Evolutionary conservation across 306 rosid genomes (phyloP), one percentile per base, ranked within the genome.

Genomic region (Luffa aegyptiaca): DNA sequence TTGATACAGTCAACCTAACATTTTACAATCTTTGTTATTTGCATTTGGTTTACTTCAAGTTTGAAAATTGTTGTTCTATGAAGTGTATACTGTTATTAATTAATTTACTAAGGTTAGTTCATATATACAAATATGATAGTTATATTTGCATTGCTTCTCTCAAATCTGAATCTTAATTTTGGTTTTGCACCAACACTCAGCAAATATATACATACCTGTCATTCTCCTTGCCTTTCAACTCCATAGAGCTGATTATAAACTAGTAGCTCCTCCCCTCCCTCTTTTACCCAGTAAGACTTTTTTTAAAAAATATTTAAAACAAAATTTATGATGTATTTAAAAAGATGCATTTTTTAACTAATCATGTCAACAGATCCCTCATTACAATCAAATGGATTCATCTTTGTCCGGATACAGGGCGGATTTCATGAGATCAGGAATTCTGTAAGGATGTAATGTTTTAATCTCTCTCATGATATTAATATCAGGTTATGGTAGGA

Each of bases 371-470:
- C 93, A 94, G 97, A 87, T 82, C 92, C 96, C 53, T 68, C 74
- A 59, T 84, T 83, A 53, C 90, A 90, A 84, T 86, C 93, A 82
- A 92, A 89, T 79, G 94, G 97, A 61, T 94, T 87, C 88, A 92
- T 94, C 79, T 94, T 94, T 88, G 98, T 94, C 37, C 88, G 97
- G 81, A 94, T 94, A 88, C 98, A 85, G 79, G 98, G 98, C 8
- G 97, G 97, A 64, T 94, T 94, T 70, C 96, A 92, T 72, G 93
- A 94, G 84, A 92, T 92, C 83, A 83, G 96, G 87, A 94, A 94
- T 83, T 90, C 98, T 77, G 97, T 94, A 82, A 90, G 97, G 61
- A 59, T 72, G 26, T 76, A 57, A 45, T 81, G 63, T 79, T 78
- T 81, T 44, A 36, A 49, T 83, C 51, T 61, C 76, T 37, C 79